Conservation (phyloP, 805 yeast species). For the Hanseniaspora pseudoguilliermondii region DNA sequence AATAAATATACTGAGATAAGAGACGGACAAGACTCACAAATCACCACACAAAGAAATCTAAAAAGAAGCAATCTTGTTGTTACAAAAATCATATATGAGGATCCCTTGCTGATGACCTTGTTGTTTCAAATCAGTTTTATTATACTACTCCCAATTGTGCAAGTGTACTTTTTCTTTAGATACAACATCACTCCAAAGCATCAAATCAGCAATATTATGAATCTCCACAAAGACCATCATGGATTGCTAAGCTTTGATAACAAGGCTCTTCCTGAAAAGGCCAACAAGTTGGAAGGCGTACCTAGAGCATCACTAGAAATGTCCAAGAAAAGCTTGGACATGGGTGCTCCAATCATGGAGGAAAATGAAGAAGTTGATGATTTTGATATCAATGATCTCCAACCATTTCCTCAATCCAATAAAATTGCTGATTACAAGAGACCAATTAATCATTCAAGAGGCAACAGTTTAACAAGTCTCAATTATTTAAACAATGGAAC, state of each 20-base stretch:
- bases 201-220: constrained; percentile 1
- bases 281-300: neutral
- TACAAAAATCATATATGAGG: constrained; percentile 7
- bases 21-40: constrained; percentile 7
- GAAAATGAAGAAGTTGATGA: neutral
- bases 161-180: constrained; percentile 10
- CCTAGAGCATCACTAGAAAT: neutral
- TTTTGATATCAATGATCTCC: constrained; percentile 7
- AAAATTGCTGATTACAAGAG: neutral
- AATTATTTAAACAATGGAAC: neutral
- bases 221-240: constrained; percentile 1
- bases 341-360: neutral
- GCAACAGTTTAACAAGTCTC: neutral
- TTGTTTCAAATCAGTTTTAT: constrained; percentile 18
- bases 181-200: constrained; percentile 8
- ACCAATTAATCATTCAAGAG: neutral
- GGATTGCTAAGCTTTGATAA: neutral
- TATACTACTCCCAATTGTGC: constrained; percentile 19
- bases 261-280: neutral
- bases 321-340: neutral
- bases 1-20: neutral
- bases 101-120: constrained; percentile 17
- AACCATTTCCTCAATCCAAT: constrained; percentile 6
- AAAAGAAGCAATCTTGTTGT: neutral
- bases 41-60: neutral